These are phyloP conservation scores for Cordyceps javanica DNA, from an alignment of 2,329 filamentous ascomycete genomes.

Conservation along the genomic window DNA sequence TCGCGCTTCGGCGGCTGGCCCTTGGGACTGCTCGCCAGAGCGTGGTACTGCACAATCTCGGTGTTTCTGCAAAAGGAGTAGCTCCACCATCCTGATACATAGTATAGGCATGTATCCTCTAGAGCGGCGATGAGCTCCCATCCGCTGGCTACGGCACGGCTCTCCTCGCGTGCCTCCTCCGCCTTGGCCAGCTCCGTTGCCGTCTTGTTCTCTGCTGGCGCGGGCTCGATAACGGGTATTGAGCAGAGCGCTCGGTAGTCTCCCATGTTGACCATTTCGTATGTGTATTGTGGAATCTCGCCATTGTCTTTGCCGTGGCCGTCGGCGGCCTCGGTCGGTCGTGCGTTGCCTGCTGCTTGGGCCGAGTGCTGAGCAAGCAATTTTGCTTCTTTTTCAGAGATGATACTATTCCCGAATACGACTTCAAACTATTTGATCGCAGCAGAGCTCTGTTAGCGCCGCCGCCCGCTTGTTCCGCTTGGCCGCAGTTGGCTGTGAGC, in stretches of 20 bases:
- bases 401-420: slow-evolving; percentile 64
- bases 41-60: slow-evolving; percentile 86
- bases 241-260: slow-evolving; percentile 75
- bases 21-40: slow-evolving; percentile 59
- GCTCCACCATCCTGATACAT: slow-evolving; percentile 85
- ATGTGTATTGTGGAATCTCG: slow-evolving; percentile 35
- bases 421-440: slow-evolving; percentile 62
- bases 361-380: slow-evolving; percentile 43
- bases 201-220: slow-evolving; percentile 54
- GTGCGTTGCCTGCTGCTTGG: slow-evolving; percentile 33
- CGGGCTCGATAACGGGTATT: slow-evolving; percentile 63
- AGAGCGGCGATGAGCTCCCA: slow-evolving; percentile 75
- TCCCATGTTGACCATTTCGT: slow-evolving; percentile 69
- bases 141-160: slow-evolving; percentile 68
- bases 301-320: slow-evolving; percentile 24
- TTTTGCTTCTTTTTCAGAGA: slow-evolving; percentile 64
- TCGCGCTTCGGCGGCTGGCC: slow-evolving; percentile 74
- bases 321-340: slow-evolving; percentile 29
- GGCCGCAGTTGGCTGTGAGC: background rate
- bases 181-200: slow-evolving; percentile 61
- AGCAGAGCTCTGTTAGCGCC: background rate
- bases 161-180: slow-evolving; percentile 75
- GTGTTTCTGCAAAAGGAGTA: slow-evolving; percentile 91
- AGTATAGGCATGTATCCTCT: slow-evolving; percentile 78
- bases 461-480: background rate